Evolutionary conservation across 495 filamentous ascomycete species (phyloP), one percentile per base, ranked within the genome.

Genomic region (Daldinia loculata): DNA sequence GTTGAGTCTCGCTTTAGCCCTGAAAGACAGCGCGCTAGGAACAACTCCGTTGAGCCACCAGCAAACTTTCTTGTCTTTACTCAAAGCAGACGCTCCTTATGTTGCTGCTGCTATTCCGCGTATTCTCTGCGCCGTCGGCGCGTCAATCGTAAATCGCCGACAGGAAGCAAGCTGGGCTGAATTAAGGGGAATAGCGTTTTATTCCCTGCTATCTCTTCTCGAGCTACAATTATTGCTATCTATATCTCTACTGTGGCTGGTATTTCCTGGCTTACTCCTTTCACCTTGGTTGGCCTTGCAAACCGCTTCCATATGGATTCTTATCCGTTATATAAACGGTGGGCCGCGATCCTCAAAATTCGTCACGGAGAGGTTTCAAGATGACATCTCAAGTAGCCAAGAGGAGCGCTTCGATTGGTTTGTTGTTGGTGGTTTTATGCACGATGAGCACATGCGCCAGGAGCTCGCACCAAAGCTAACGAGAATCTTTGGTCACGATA

Each of bases 21-120:
- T 81, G 0, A 77, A 70, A 56, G 80, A 82, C 56, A 77, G 75
- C 4, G 76, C 79, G 0, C 77, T 75, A 63, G 79, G 80, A 12
- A 81, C 79, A 0, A 74, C 67, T 0, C 78, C 80, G 22, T 62
- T 71, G 2, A 76, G 75, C 36, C 68, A 76, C 27, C 76, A 78
- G 67, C 70, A 72, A 26, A 60, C 74, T 0, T 22, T 72, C 22
- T 15, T 57, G 34, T 51, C 70, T 11, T 52, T 78, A 24, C 43
- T 80, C 38, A 67, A 68, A 32, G 62, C 69, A 11, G 79, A 80
- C 48, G 41, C 74, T 22, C 45, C 63, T n/a, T 57, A 71, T 38
- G 57, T 77, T 63, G 53, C 69, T 30, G 32, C 57, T 15, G 75
- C 70, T 51, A 56, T 77, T 29, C 72, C 71, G 8, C 41, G 57